These are phyloP conservation scores for Fagus sylvatica DNA, from an alignment of 306 rosid species.

Conservation along the genomic window DNA sequence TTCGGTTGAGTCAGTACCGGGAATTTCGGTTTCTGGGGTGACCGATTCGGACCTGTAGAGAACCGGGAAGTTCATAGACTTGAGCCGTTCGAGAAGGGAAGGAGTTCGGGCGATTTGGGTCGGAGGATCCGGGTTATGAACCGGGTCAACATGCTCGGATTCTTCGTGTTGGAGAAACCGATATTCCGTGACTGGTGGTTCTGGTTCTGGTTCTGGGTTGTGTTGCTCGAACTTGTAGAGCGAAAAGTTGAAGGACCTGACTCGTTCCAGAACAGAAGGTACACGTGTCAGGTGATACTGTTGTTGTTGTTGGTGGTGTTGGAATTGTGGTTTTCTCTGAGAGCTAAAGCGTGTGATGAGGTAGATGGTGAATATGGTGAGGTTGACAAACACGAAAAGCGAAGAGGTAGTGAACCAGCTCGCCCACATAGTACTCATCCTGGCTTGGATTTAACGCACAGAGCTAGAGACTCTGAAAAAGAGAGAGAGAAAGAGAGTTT, in stretches of 20 bases:
- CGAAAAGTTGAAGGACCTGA: constrained; percentile 48
- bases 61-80: constrained; percentile 42
- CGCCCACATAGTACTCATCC: constrained; percentile 21
- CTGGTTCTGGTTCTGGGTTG: not conserved
- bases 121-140: not conserved
- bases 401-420: constrained; percentile 62
- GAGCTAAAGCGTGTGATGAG: constrained; percentile 44
- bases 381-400: constrained; percentile 74
- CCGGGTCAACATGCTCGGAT: not conserved
- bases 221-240: constrained; percentile 16
- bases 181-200: constrained; percentile 5
- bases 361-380: constrained; percentile 57
- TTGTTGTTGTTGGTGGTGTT: not conserved
- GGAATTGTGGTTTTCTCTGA: not conserved
- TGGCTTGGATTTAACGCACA: not conserved
- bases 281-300: constrained; percentile 40
- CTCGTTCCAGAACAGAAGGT: constrained; percentile 50
- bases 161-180: not conserved
- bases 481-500: not conserved
- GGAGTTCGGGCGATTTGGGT: constrained; percentile 36
- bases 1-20: not conserved
- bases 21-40: constrained; percentile 13
- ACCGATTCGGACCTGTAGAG: constrained; percentile 30
- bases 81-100: constrained; percentile 50
- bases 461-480: not conserved